phyloP scores from a whole-genome alignment of 805 yeast species.

The Monosporozyma yasuniensis region DNA sequence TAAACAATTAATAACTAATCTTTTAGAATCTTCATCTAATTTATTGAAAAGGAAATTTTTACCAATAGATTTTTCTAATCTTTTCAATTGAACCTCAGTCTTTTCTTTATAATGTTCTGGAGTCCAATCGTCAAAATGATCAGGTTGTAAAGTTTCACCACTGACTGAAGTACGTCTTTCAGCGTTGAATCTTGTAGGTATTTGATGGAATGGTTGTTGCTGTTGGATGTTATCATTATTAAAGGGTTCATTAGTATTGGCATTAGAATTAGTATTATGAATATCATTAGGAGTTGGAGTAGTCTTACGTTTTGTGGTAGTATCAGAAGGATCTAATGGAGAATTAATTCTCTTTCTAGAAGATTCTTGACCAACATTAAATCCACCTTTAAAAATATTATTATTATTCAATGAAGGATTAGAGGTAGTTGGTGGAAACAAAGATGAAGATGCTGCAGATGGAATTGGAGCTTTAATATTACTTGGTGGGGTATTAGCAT shows the following conservation, averaged over 20 bases:
- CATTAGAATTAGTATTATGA: not conserved
- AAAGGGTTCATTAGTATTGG: not conserved
- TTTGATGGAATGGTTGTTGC: not conserved
- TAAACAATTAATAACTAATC: slow-evolving; percentile 75
- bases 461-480: not conserved
- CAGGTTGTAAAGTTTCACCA: slow-evolving; percentile 80
- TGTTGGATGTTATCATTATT: not conserved
- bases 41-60: slow-evolving; percentile 80
- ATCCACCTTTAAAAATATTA: slow-evolving; percentile 4
- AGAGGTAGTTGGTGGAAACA: not conserved
- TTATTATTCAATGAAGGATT: not conserved
- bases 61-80: slow-evolving; percentile 62
- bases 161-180: slow-evolving; percentile 83
- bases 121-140: slow-evolving; percentile 66
- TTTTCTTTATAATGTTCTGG: slow-evolving; percentile 51
- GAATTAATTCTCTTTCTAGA: slow-evolving; percentile 3
- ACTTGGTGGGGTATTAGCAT: not conserved
- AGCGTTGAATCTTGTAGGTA: slow-evolving; percentile 49
- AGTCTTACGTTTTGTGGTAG: not conserved
- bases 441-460: not conserved
- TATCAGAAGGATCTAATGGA: slow-evolving; percentile 4
- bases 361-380: slow-evolving; percentile 1
- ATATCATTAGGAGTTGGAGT: not conserved
- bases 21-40: slow-evolving; percentile 67
- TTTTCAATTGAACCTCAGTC: slow-evolving; percentile 50